Conservation (phyloP, 2,329 filamentous ascomycete genomes). For the Sclerotinia trifoliorum region DNA sequence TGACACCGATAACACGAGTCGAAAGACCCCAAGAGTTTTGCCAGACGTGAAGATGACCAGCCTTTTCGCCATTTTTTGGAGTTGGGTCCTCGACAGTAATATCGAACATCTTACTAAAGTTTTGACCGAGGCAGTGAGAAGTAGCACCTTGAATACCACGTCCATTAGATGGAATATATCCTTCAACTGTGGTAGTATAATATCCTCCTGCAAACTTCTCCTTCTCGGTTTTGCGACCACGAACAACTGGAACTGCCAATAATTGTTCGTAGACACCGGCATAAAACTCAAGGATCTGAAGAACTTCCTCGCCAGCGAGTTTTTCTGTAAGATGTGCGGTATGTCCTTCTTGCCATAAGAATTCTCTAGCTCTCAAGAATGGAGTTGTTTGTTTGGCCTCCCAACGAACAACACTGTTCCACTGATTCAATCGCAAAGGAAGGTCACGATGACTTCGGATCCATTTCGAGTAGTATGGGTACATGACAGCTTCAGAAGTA, state of each 20-base stretch:
- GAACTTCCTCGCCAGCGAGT: conserved; percentile 78
- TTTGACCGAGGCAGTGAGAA: conserved; percentile 87
- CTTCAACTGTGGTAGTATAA: conserved; percentile 96
- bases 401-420: conserved; percentile 93
- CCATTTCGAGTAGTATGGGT: conserved; percentile 94
- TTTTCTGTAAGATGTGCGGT: conserved; percentile 85
- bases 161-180: conserved; percentile 92
- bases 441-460: conserved; percentile 95
- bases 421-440: conserved; percentile 92
- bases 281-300: conserved; percentile 92
- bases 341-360: conserved; percentile 88
- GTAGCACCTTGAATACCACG: conserved; percentile 96
- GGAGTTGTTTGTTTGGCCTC: conserved; percentile 91
- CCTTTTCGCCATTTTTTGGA: conserved; percentile 68
- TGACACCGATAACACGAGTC: conserved; percentile 94
- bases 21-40: conserved; percentile 99
- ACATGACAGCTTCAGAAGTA: conserved; percentile 80
- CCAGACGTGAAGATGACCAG: conserved; percentile 83
- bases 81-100: conserved; percentile 93
- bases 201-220: conserved; percentile 97
- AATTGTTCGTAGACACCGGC: conserved; percentile 90
- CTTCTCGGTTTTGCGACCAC: conserved; percentile 91
- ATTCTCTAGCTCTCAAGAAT: conserved; percentile 90
- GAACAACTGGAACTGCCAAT: conserved; percentile 90
- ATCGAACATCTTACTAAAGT: conserved; percentile 99